Conservation (phyloP, 116 monocot genomes). For the Dioscorea cayenensis region DNA sequence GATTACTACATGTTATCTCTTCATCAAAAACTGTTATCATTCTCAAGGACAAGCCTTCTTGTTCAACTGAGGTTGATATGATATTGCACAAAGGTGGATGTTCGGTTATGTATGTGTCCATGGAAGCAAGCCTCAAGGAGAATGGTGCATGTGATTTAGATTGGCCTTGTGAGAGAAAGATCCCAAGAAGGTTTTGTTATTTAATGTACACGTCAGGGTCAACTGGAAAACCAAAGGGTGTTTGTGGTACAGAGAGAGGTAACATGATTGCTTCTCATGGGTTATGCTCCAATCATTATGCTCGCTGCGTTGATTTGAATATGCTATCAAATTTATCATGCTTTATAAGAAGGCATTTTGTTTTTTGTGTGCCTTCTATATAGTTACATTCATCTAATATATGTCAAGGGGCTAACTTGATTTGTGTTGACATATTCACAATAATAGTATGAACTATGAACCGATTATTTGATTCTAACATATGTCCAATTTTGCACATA, state of each 20-base stretch:
- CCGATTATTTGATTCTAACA: too few relatives aligned
- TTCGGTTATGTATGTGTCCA: slow-evolving; percentile 45
- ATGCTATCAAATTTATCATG: too few relatives aligned
- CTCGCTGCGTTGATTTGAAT: too few relatives aligned
- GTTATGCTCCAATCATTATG: too few relatives aligned
- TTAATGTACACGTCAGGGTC: slow-evolving; percentile 96
- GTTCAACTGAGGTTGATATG: slow-evolving; percentile 11
- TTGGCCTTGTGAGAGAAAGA: slow-evolving; percentile 68
- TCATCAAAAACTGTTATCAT: slow-evolving; percentile 47
- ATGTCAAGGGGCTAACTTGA: too few relatives aligned
- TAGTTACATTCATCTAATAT: too few relatives aligned
- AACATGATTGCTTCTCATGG: background rate
- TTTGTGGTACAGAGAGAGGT: slow-evolving; percentile 93
- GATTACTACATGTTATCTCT: slow-evolving; percentile 39
- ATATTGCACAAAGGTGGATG: slow-evolving; percentile 16
- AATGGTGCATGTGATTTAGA: slow-evolving; percentile 18
- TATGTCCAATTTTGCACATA: too few relatives aligned
- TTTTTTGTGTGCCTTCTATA: too few relatives aligned
- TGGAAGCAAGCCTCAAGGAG: slow-evolving; percentile 16
- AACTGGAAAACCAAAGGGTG: slow-evolving; percentile 85
- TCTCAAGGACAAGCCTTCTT: slow-evolving; percentile 20
- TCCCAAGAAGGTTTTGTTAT: slow-evolving; percentile 73
- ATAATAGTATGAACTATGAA: too few relatives aligned
- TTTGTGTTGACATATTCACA: too few relatives aligned
- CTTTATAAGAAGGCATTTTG: too few relatives aligned